Base-by-base conservation (phyloP, 2,329 filamentous ascomycete genomes). In the Neoscytalidium dimidiatum region DNA sequence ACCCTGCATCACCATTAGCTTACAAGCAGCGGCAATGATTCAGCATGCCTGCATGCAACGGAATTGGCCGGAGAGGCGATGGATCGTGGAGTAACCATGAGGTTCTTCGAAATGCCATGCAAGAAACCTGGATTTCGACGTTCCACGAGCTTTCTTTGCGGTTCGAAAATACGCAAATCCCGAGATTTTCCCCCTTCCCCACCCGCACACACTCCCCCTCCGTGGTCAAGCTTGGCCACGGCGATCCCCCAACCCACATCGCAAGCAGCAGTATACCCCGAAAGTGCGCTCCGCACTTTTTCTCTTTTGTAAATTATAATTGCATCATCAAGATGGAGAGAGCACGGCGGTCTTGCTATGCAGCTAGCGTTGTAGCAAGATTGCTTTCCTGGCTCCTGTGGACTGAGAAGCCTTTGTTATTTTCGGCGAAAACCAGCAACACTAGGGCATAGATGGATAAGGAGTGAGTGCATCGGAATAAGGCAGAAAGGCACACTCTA, bases 11-110 rank as follows among this genome's bases (percentile, higher is more conserved):
- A 9, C 60, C 62, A 21, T 17, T 64, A 13, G 38, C 49, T 19
- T 53, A 64, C 62, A 64, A 64, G 51, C 53, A 57, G 8, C 26
- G 53, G 53, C 35, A 57, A 57, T 43, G 33, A 57, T 57, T 8
- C 19, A 26, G 23, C 2, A 41, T 28, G 46, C 46, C 26, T 23
- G 46, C 19, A 21, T 23, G 46, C 19, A 21, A 23, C 44, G 44
- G 44, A 48, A 26, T 5, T 14, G 44, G 11, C 44, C 44, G 44
- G 9, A 49, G 46, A 49, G 23, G 23, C 7, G 17, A 19, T 11
- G 21, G 17, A 19, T 11, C 13, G 35, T 19, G 53, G 53, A 43
- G 35, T 35, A 44, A n/a, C 31, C 8, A 26, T 26, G 35, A 28
- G 53, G 23, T 28, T 21, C 13, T 23, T 23, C 21, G 19, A 26